phyloP scores from a whole-genome alignment of 139 green algal species.

The Axilococcus clingmanii region DNA sequence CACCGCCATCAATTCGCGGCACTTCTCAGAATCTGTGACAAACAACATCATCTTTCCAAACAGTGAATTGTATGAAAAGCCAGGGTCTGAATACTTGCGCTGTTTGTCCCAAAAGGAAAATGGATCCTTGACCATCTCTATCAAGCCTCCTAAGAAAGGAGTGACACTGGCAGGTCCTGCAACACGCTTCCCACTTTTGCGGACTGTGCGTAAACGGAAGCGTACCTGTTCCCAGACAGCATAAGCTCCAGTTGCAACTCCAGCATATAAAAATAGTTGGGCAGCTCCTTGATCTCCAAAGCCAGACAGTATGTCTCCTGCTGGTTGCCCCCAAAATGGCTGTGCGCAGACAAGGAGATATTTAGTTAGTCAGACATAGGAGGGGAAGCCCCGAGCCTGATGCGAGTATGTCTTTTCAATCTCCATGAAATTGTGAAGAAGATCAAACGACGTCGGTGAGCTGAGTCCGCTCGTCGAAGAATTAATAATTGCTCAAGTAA shows the following conservation, averaged over 20 bases:
- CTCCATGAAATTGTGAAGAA: no score
- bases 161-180: slow-evolving; percentile 35
- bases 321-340: no score
- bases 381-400: no score
- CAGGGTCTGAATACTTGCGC: slow-evolving; percentile 24
- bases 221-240: slow-evolving; percentile 44
- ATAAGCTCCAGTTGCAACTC: slow-evolving; percentile 26
- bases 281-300: not conserved
- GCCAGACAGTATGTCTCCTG: no score
- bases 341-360: no score
- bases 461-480: no score
- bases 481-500: no score
- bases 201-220: slow-evolving; percentile 26
- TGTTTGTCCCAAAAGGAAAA: slow-evolving; percentile 37
- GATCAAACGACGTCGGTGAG: no score
- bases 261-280: slow-evolving; percentile 16
- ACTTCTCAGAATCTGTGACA: slow-evolving; percentile 59
- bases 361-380: no score
- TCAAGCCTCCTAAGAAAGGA: slow-evolving; percentile 63
- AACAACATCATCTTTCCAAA: slow-evolving; percentile 69
- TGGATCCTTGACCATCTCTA: slow-evolving; percentile 72
- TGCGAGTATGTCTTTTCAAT: no score
- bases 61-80: slow-evolving; percentile 66
- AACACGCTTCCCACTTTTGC: slow-evolving; percentile 24
- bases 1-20: slow-evolving; percentile 45